Conservation (phyloP, 2,329 filamentous ascomycete genomes). For the Penicillium sclerotiorum region DNA sequence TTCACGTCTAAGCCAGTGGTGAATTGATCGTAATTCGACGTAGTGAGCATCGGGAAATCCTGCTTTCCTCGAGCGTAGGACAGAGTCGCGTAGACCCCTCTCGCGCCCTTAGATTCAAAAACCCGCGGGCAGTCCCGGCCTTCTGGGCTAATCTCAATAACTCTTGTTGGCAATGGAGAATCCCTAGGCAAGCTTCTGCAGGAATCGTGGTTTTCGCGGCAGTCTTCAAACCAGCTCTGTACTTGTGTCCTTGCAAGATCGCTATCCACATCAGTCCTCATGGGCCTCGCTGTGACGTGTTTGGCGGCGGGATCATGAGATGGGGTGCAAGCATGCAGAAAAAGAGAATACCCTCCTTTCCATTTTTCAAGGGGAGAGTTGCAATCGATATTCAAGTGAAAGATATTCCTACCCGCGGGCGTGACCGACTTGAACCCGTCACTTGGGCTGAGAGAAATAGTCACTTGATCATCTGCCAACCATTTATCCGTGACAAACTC, state of each 20-base stretch:
- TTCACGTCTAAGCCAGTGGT: neutral
- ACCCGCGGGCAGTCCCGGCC: neutral
- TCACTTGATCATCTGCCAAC: neutral
- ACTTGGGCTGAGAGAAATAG: neutral
- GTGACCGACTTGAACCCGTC: neutral
- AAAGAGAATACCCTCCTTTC: neutral
- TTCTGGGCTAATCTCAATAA: neutral
- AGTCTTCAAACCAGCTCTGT: neutral
- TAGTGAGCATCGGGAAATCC: neutral
- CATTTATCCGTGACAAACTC: neutral
- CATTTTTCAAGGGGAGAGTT: neutral
- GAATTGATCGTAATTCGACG: neutral
- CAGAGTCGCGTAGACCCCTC: neutral
- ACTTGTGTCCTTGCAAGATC: neutral
- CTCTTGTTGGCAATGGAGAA: neutral
- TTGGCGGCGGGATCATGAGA: neutral
- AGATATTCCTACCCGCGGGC: neutral
- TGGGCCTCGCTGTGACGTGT: neutral
- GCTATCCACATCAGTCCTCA: neutral
- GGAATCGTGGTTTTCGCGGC: neutral
- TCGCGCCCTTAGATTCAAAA: neutral
- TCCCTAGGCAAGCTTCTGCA: neutral
- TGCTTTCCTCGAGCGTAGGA: neutral
- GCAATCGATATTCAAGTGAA: neutral
- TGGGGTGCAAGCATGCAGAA: neutral